Base-by-base conservation (phyloP, 1,284 basidiomycete genomes). In the Leccinum subrobustum region DNA sequence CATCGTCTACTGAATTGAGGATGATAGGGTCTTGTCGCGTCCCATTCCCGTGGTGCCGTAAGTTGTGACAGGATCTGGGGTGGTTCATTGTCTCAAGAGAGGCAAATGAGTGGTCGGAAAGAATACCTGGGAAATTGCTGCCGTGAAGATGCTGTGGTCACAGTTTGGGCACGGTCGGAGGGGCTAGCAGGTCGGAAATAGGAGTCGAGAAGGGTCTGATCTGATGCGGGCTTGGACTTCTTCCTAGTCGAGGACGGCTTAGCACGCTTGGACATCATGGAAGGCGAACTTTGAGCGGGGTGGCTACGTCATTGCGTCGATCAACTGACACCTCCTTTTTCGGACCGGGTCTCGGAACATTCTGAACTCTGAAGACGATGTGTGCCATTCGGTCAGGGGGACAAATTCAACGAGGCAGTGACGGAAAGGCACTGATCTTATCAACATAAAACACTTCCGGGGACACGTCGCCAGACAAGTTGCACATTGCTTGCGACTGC, bases 301-400 rank as follows among this genome's bases (percentile, higher is more conserved):
- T 33, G 56, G 55, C 53, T 73, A 70, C 68, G 68, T 70, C 68
- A 70, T 65, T 16, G 52, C 61, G 68, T 73, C 68, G 68, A 70
- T 70, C 68, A 66, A 50, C 61, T 11, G 33, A 37, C n/a, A 4
- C 23, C 47, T 35, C 68, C 70, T 63, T 70, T 68, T 71, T 62
- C 31, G 68, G 70, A 57, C 12, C 25, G 25, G 37, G 35, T 39
- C 58, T 20, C 52, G 16, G 23, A 47, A 39, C 56, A 8, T 48
- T 23, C 4, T 48, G 20, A 47, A 20, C 20, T 47, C 11, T 47
- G 42, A 47, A 20, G 18, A 47, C 42, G 44, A 23, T 14, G 23
- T 48, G 44, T 6, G 44, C 44, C 20, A 48, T 48, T 48, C 20
- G 47, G 47, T 48, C 47, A 48, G 47, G 47, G 20, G 20, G 47